A percentile compares a stretch with the other conserved stretches of the same genome.
phyloP scores from a whole-genome alignment of 169 alveolate genomes.

The Cryptosporidium tyzzeri region DNA sequence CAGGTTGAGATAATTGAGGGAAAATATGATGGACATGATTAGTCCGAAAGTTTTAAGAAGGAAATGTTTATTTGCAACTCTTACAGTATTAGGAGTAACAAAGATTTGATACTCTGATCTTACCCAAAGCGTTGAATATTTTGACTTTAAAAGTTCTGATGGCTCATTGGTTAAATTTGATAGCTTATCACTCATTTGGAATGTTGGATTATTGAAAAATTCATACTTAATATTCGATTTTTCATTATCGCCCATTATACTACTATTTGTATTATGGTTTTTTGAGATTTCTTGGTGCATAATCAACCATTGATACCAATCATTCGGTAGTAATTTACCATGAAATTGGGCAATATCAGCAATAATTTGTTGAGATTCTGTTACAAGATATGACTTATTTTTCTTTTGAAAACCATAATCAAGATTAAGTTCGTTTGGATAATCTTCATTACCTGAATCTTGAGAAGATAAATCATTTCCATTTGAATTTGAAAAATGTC shows the following conservation, averaged over 20 bases:
- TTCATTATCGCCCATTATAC: not conserved
- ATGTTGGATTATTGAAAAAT: not conserved
- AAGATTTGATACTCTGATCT: conserved; percentile 67
- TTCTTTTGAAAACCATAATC: conserved; percentile 20
- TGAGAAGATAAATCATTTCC: not conserved
- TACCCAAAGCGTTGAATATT: conserved; percentile 62
- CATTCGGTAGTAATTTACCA: conserved; percentile 56
- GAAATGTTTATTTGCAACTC: conserved; percentile 71
- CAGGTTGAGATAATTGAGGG: conserved; percentile 48
- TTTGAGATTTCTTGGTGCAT: not conserved
- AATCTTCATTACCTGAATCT: not conserved
- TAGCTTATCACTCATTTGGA: not conserved
- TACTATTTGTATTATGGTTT: not conserved
- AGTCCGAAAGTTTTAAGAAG: conserved; percentile 55
- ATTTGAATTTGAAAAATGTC: not conserved
- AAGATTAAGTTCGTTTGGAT: not conserved
- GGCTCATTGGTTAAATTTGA: not conserved
- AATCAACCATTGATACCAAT: conserved; percentile 33
- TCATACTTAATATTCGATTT: not conserved
- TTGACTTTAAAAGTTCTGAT: not conserved
- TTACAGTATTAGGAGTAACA: conserved; percentile 68
- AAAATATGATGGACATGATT: conserved; percentile 55
- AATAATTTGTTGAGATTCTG: conserved; percentile 49
- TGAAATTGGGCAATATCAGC: conserved; percentile 73
- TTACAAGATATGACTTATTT: conserved; percentile 23